Base-by-base conservation (phyloP, 345 rosid species). In the Microthlaspi erraticum region DNA sequence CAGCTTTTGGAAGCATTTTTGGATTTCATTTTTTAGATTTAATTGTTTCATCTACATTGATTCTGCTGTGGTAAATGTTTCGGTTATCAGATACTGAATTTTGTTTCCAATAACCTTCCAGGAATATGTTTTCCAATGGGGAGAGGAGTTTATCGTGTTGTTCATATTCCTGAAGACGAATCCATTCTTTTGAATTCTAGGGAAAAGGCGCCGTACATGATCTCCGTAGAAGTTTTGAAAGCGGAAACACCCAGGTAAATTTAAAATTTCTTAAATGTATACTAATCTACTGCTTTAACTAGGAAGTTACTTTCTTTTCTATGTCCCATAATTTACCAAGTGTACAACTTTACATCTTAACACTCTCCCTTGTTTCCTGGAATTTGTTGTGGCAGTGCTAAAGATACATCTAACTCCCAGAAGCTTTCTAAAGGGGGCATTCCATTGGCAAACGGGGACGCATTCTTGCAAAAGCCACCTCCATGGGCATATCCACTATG, bases 401-500 rank as follows among this genome's bases (percentile, higher is more conserved):
- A 80, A 90, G 99, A 86, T 62, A 37, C 86, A 66, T 74, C 86
- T 52, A 84, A 86, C 77, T 65, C 84, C 73, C 96, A 95, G 66
- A 95, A 95, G 82, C 88, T 91, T 71, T 95, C 96, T 51, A 88
- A 82, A 78, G 98, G 97, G 68, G 99, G 99, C 16, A 95, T 95
- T 78, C 99, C 99, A 66, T 84, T 95, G 39, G 99, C 99, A 62
- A 89, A 92, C 75, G 93, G 99, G 69, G 98, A 95, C 82, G 99
- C 91, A 70, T 82, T 94, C 78, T 71, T 92, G 82, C 98, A 79
- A 31, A 89, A 88, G 84, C 99, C 99, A 37, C 99, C 99, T 77
- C 95, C 99, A 43, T 95, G 98, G 99, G 99, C 99, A 66, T 95
- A 87, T 87, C 99, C 99, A 70, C 82, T 95, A 80, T 84, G 98